Base-by-base conservation (phyloP, 2,329 filamentous ascomycete species). In the Colletotrichum spaethianum region DNA sequence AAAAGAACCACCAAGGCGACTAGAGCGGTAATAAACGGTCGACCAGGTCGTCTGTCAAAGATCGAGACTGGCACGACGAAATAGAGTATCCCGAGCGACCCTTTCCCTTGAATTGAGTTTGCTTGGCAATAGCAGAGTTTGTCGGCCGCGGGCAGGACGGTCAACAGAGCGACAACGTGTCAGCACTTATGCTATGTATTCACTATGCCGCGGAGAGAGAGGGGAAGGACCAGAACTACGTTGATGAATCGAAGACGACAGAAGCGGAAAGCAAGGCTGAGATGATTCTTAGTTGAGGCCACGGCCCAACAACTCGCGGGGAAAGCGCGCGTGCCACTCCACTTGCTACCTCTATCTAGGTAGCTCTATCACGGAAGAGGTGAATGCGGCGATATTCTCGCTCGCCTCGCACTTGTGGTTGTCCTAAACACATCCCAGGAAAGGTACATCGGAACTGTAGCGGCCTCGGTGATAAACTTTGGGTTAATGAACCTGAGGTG, bases 61-160 rank as follows among this genome's bases (percentile, higher is more conserved):
- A 31, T 7, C 23, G 12, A 40, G 33, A 23, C 36, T 7, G n/a
- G 33, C 18, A 16, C 38, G 20, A 42, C 26, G 33, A 61, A 56
- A 31, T 52, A 64, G 42, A 26, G 33, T 69, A 20, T 44, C 59
- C 48, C 38, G 42, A 64, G 42, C 52, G 23, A 63, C n/a, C 26
- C 23, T 46, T 56, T 50, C 23, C 28, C 38, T 38, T 52, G 23
- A 63, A 53, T 68, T 68, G 57, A 57, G 44, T 69, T 68, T 63
- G 20, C 57, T 68, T 67, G 63, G 50, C 56, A 38, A 56, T n/a
- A 48, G 20, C 11, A 31, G 46, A 26, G 23, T 36, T 53, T 64
- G 26, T 28, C 42, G 42, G 44, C 26, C 12, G 5, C 14, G 28
- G 23, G 40, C 44, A 33, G 61, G 20, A 57, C 55, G 52, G 42